Evolutionary conservation across 768 basidiomycete genomes (phyloP), one percentile per base, ranked within the genome.

Genomic region (Candolleomyces aberdarensis): DNA sequence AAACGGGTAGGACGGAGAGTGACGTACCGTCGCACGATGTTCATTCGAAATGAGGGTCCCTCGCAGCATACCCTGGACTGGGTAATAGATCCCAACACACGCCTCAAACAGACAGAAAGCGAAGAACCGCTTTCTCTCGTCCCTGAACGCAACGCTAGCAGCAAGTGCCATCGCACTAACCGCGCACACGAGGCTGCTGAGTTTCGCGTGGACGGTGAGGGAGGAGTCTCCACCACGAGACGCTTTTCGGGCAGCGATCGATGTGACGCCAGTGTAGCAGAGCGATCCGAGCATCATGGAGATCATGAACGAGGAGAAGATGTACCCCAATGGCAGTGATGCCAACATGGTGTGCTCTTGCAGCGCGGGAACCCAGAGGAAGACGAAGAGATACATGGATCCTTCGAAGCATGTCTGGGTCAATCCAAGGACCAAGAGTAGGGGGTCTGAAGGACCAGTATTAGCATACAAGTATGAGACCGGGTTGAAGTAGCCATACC

Each of bases 381-480:
- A 92, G 64, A 91, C 90, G 72, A 91, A 92, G 62, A 91, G 81
- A 72, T 92, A 91, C 89, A 91, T 90, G 5, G 87, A 89, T 2
- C 90, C 91, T 69, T 92, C 89, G 68, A 92, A 92, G 72, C 87
- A 89, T 1, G 90, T 92, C 72, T 92, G 89, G 0, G 85, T 85
- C 57, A 91, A 72, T 36, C 89, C 88, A 20, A 92, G 80, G 26
- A 82, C 81, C 62, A 90, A 72, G 10, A 92, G 77, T 51, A 83
- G 67, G 0, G 83, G 80, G 67, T 91, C 89, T 89, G 66, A 10
- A 17, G 36, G 5, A 40, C 5, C 61, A 51, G 47, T 56, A 5
- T 36, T 36, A 36, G 36, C 36, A 5, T 8, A 40, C 1, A 40
- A n/a, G 51, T 14, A 19, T 31, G 15, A 39, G 49, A 20, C 56